phyloP scores from a whole-genome alignment of 331 rosid species.

The Rosa hybrid region DNA sequence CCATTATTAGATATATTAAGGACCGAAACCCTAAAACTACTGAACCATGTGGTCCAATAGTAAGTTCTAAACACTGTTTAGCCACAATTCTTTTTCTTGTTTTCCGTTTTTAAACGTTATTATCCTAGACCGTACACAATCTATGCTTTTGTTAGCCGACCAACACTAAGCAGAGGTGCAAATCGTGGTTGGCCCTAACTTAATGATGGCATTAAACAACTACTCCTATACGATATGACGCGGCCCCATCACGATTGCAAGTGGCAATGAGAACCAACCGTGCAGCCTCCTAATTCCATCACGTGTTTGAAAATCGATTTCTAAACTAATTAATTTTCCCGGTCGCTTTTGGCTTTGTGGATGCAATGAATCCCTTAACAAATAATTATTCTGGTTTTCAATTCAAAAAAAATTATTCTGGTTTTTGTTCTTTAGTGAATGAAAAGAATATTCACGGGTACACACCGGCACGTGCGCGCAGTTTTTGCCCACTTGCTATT shows the following conservation, averaged over 20 bases:
- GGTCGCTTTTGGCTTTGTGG: neutral
- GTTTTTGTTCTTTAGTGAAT: neutral
- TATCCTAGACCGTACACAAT: neutral
- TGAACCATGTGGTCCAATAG: too few species aligned
- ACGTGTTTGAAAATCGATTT: constrained; percentile 30
- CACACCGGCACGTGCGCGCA: constrained; percentile 15
- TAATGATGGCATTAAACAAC: neutral
- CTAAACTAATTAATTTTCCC: neutral
- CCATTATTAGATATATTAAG: too few species aligned
- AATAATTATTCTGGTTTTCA: neutral
- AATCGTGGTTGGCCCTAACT: neutral
- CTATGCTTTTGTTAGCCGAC: neutral
- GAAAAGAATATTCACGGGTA: neutral
- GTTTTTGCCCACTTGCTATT: neutral
- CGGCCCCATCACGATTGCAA: neutral
- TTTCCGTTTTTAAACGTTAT: too few species aligned
- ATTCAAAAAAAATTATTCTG: too few species aligned
- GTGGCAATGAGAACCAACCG: neutral
- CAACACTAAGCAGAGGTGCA: neutral
- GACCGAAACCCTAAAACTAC: too few species aligned
- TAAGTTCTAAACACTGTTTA: too few species aligned
- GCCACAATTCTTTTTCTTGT: too few species aligned
- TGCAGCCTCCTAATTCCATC: constrained; percentile 18
- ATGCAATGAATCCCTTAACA: neutral
- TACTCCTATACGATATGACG: neutral